Evolutionary conservation across 2,329 filamentous ascomycete species (phyloP), one percentile per base, ranked within the genome.

Genomic region (Helminthosporium solani): DNA sequence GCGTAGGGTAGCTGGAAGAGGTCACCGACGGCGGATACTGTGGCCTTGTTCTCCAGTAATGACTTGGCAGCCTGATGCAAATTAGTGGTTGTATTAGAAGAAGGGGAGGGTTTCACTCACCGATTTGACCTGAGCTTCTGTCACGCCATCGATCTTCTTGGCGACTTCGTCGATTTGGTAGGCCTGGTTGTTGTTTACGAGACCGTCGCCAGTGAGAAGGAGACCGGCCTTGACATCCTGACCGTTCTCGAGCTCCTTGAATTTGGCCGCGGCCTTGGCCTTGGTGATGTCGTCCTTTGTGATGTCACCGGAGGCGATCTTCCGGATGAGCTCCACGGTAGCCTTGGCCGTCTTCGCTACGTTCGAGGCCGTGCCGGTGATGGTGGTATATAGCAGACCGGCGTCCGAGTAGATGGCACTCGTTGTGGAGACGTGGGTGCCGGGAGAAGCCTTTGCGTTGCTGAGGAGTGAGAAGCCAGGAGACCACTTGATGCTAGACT

Each of bases 401-500:
- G 94, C 89, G 67, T 99, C 94, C 14, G 92, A 96, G 83, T 96
- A 99, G 57, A 86, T 81, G 57, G 84, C 77, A 75, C 94, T 92
- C 64, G 85, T 81, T 54, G 92, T 89, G 30, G 82, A 79, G 63
- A 90, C 82, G 41, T 78, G 80, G 54, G 87, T 82, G 56, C 84
- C 83, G 30, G 85, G 78, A 63, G 83, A 77, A 36, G 80, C 78
- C 52, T 85, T 78, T 46, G 84, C 81, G 79, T 96, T 91, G 67
- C 87, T 81, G 50, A 99, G 83, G 52, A 96, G 80, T 49, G 88
- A 92, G 81, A 96, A 97, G 62, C 94, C 94, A 53, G 89, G 77
- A 42, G 89, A 86, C 92, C 92, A 99, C 80, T 97, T 99, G 79
- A 97, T 90, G 73, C 78, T 87, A 44, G 90, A 87, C 73, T 95